phyloP scores from a whole-genome alignment of 208 protist species.

The Leishmania gerbilli region DNA sequence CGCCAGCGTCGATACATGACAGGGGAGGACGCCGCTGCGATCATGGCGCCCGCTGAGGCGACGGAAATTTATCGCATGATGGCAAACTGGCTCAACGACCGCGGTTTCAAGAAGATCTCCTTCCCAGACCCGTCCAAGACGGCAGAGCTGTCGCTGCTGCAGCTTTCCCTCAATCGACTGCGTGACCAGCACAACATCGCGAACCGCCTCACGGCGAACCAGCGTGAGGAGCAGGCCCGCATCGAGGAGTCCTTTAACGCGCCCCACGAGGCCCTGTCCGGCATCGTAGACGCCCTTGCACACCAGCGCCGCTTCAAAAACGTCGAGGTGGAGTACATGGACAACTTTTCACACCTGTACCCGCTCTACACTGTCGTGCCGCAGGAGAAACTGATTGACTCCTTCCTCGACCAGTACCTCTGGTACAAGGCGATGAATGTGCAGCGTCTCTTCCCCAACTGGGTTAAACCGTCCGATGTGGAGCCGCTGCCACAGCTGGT shows the following conservation, averaged over 20 bases:
- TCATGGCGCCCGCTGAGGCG: constrained; percentile 96
- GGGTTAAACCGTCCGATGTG: constrained; percentile 99
- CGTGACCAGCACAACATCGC: constrained; percentile 99
- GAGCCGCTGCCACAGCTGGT: constrained; percentile 99
- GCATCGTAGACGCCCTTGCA: constrained; percentile 99
- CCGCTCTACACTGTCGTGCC: constrained; percentile 99
- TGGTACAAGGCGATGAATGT: constrained; percentile 99
- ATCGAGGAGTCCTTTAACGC: constrained; percentile 99
- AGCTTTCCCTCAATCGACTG: constrained; percentile 99
- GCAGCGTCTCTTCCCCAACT: constrained; percentile 99
- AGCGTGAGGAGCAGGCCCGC: constrained; percentile 99
- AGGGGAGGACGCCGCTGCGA: constrained; percentile 93
- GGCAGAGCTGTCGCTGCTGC: constrained; percentile 99
- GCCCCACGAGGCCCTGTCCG: constrained; percentile 98
- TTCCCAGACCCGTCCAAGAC: constrained; percentile 99
- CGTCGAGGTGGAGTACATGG: constrained; percentile 99
- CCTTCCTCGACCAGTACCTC: constrained; percentile 99
- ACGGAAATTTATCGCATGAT: constrained; percentile 99
- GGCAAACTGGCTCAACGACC: constrained; percentile 99
- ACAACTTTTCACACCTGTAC: constrained; percentile 99
- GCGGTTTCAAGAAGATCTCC: constrained; percentile 99
- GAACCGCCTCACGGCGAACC: constrained; percentile 97
- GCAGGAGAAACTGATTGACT: constrained; percentile 99
- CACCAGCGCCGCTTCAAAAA: constrained; percentile 99
- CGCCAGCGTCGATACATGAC: constrained; percentile 99